Evolutionary conservation across 768 basidiomycete species (phyloP).

Genomic region (Obba rivulosa): DNA sequence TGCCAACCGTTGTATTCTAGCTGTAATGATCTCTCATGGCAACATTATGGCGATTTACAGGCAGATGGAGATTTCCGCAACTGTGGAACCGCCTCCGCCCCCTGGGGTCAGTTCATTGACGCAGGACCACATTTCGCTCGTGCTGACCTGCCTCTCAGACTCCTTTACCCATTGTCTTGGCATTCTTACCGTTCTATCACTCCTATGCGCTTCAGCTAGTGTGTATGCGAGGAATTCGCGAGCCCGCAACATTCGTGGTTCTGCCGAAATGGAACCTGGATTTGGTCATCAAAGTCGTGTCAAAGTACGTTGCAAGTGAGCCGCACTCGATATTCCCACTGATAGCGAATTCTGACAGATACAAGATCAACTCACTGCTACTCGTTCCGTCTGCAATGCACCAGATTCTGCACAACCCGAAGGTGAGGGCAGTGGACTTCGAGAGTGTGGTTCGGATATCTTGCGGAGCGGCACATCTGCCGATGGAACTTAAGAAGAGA

Average conservation of each 20-base stretch:
- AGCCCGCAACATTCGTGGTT: slow-evolving; percentile 44
- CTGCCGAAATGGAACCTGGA: slow-evolving; percentile 57
- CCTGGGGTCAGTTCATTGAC: background rate
- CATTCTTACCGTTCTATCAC: slow-evolving; percentile 65
- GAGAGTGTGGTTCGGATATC: slow-evolving; percentile 39
- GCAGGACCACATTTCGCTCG: too few species aligned
- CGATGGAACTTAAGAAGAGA: slow-evolving; percentile 45
- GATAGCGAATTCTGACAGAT: slow-evolving; percentile 30
- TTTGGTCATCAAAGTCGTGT: slow-evolving; percentile 43
- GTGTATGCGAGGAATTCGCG: slow-evolving; percentile 41
- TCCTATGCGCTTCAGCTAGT: slow-evolving; percentile 51
- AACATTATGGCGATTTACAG: slow-evolving; percentile 6
- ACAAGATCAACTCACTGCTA: slow-evolving; percentile 41
- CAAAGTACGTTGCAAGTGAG: slow-evolving; percentile 42
- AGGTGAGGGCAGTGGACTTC: slow-evolving; percentile 43
- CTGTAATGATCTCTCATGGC: slow-evolving; percentile 24
- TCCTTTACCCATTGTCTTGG: slow-evolving; percentile 38
- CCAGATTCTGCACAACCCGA: slow-evolving; percentile 54
- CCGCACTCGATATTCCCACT: background rate
- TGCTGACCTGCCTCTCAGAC: background rate
- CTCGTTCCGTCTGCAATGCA: slow-evolving; percentile 62
- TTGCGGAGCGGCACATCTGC: slow-evolving; percentile 66
- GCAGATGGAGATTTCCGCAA: background rate
- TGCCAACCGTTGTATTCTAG: slow-evolving; percentile 4
- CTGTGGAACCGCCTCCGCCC: background rate